Conservation (phyloP, 2,329 filamentous ascomycete species). For the Aspergillus fijiensis region DNA sequence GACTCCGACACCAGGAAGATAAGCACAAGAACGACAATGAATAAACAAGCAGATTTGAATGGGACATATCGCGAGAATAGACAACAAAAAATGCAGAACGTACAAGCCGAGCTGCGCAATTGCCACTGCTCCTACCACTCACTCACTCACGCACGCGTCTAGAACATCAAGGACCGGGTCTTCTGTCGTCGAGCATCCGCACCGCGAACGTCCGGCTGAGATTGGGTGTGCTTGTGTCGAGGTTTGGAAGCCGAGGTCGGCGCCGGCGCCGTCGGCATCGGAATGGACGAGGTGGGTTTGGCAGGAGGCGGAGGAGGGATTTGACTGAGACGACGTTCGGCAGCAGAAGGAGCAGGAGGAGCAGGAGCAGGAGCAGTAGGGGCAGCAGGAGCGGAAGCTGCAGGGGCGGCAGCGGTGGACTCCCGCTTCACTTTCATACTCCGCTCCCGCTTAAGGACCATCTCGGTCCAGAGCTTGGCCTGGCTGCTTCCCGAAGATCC, state of each 20-base stretch:
- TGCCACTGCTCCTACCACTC: not conserved
- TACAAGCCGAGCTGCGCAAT: not conserved
- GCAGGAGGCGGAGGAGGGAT: constrained; percentile 24
- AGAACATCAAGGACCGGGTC: constrained; percentile 44
- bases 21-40: constrained; percentile 5
- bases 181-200: constrained; percentile 42
- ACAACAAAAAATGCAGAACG: not conserved
- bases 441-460: constrained; percentile 54
- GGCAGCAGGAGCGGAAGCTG: not conserved
- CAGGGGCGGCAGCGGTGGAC: not conserved
- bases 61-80: not conserved
- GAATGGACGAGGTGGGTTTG: constrained; percentile 24
- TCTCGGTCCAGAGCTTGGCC: constrained; percentile 61
- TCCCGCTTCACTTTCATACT: constrained; percentile 36
- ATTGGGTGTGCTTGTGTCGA: constrained; percentile 42
- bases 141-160: constrained; percentile 11
- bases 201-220: constrained; percentile 39
- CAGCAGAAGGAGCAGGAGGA: constrained; percentile 9
- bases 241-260: constrained; percentile 31
- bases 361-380: not conserved
- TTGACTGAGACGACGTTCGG: constrained; percentile 25
- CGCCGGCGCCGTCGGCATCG: constrained; percentile 29
- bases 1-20: constrained; percentile 14
- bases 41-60: not conserved
- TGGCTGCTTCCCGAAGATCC: constrained; percentile 46